Evolutionary conservation across 371 early-diverging fungal species (phyloP).

Genomic region (Mucor plumbeus): DNA sequence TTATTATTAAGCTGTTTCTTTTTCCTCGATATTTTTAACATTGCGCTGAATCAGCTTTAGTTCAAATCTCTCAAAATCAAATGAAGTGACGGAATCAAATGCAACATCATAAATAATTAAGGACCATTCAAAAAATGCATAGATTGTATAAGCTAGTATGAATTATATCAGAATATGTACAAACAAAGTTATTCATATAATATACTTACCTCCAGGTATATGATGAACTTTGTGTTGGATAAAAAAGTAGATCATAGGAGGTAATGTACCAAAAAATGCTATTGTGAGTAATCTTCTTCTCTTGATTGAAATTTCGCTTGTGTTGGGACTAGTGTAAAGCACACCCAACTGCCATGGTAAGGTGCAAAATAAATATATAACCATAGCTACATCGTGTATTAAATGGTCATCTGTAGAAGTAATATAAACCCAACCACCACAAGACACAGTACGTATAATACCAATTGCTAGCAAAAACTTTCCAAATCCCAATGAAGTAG

Average conservation of each 20-base stretch:
- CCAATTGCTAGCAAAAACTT: constrained; percentile 66
- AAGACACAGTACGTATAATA: constrained; percentile 70
- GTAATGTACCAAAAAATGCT: constrained; percentile 69
- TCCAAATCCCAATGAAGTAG: constrained; percentile 48
- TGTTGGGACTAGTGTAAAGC: constrained; percentile 39
- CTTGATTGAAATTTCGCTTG: constrained; percentile 30
- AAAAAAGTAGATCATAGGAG: constrained; percentile 78
- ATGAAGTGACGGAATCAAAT: constrained; percentile 72
- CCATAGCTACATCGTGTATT: constrained; percentile 80
- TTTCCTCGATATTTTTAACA: neutral
- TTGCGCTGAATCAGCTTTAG: constrained; percentile 10
- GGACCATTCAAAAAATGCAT: constrained; percentile 87
- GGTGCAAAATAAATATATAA: constrained; percentile 72
- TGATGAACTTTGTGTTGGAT: constrained; percentile 76
- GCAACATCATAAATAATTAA: constrained; percentile 80
- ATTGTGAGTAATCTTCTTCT: constrained; percentile 41
- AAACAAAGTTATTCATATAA: neutral
- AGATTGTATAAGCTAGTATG: constrained; percentile 70
- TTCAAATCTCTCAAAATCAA: constrained; percentile 68
- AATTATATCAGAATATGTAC: neutral
- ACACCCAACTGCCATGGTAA: constrained; percentile 76
- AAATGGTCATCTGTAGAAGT: constrained; percentile 81
- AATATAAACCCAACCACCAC: constrained; percentile 83
- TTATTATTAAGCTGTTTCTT: constrained; percentile 14
- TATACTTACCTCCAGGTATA: constrained; percentile 64